Evolutionary conservation across 208 protist species (phyloP), one percentile per base, ranked within the genome.

Genomic region (Porcisia deanei): DNA sequence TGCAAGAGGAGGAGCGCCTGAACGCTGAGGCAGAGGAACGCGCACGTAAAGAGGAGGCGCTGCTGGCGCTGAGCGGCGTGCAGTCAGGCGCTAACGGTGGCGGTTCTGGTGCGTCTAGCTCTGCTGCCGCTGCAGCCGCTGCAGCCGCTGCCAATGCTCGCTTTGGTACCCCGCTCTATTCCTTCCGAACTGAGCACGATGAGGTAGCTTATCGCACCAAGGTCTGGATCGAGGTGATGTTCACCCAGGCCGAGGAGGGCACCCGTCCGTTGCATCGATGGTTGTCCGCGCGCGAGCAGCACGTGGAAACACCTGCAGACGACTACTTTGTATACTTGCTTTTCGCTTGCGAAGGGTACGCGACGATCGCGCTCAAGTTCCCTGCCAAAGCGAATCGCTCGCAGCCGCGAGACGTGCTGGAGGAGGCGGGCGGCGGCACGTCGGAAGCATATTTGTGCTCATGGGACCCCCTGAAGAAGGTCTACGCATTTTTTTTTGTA

Each of bases 281-380:
- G 91, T 71, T 92, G 41, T 95, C 93, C 0, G 86, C 93, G 47
- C 87, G 89, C 9, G 91, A 97, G 83, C 90, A 96, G 79, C 80
- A 84, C 16, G 79, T 96, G 63, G 92, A 94, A 73, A 52, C 53
- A 43, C 85, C 86, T 0, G 63, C 87, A 3, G 77, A 82, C 55
- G 88, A 92, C 65, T 88, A 95, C 76, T 87, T 86, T 25, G 81
- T 94, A 0, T 97, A 94, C 71, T 57, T 97, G 0, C 72, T 97
- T 12, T 84, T 97, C n/a, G 91, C 93, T 6, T 97, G 93, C 58
- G 91, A 95, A 66, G 88, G 88, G n/a, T 97, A 94, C 77, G 81
- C 85, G 71, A 94, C 93, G 41, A 80, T 92, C 7, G 81, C 88
- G 14, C n/a, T 97, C 6, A 94, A 93, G 73, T 94, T 97, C 54